Evolutionary conservation across 2,329 filamentous ascomycete genomes (phyloP), one percentile per base, ranked within the genome.

Genomic region (Metarhizium rileyi): DNA sequence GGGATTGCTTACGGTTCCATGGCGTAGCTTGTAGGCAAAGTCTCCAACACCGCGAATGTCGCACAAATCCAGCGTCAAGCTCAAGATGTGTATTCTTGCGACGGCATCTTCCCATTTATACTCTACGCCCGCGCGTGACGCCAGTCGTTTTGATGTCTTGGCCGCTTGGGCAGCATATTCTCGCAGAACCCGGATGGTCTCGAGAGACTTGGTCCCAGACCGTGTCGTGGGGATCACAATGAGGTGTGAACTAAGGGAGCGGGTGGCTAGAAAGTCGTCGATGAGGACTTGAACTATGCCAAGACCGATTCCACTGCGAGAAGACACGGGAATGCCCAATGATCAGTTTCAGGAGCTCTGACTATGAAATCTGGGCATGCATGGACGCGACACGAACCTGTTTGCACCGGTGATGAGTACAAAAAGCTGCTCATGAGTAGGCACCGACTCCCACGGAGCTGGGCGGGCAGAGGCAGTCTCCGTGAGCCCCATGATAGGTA

Each of bases 221-320:
- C 91, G 86, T 1, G 91, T 95, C 5, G 89, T 95, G 55, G 88
- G 83, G 55, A 96, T 81, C 49, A 96, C 75, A 57, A 88, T 78
- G 42, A 97, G 79, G 60, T 85, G 81, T 50, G 87, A 77, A 27
- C 75, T 73, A 45, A 80, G 72, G 27, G 85, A 79, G 33, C 81
- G 82, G 12, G 80, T 80, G 52, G 74, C 71, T 52, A 95, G 80
- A 72, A 95, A 96, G 60, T 95, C 87, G 71, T 95, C 88, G 58
- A 95, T 91, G 50, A 95, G 76, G 53, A 89, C 87, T 61, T 86
- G 81, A 64, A 86, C 87, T 57, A 87, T 90, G 49, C 85, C 84
- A 59, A 91, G 86, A 42, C 91, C 91, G 42, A 96, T 81, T 53
- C 91, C 91, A 64, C 91, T 96, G 66, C 5, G 5, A 43, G 6